Percentiles rank a stretch among this genome's conserved stretches.
Evolutionary conservation across 2,329 filamentous ascomycete species (phyloP).

Genomic region (Lecanicillium sp.): DNA sequence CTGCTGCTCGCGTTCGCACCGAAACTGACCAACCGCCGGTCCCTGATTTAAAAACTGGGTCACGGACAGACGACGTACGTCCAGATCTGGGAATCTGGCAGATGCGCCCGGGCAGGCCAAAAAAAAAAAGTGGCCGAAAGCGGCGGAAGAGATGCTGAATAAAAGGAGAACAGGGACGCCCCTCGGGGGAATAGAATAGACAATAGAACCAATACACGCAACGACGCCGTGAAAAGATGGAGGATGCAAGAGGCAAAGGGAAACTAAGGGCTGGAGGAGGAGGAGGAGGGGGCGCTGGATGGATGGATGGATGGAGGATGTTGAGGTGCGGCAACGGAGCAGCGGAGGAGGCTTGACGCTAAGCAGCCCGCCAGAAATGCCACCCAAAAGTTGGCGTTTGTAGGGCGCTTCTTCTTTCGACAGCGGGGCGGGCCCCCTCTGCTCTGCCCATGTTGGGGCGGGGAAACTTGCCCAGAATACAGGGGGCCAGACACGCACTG

Average conservation of each 20-base stretch:
- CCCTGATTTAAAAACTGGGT: constrained; percentile 6
- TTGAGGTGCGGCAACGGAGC: constrained; percentile 8
- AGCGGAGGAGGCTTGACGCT: background rate
- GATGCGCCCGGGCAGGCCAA: no score
- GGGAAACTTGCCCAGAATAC: no score
- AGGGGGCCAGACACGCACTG: no score
- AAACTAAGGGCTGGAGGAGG: background rate
- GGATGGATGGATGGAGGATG: constrained; percentile 4
- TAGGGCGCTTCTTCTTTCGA: no score
- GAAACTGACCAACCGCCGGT: constrained; percentile 1
- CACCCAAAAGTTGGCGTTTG: no score
- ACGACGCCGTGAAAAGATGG: background rate
- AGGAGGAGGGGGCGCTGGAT: background rate
- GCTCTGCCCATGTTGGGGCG: no score
- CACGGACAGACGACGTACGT: background rate
- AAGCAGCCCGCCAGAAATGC: background rate
- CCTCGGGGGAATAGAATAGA: background rate
- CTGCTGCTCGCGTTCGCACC: background rate
- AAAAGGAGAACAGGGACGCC: background rate
- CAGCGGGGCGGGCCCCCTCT: no score
- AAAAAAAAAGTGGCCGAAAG: background rate
- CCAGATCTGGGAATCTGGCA: no score
- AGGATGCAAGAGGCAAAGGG: background rate
- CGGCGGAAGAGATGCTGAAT: background rate
- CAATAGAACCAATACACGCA: background rate